These are phyloP conservation scores for Epichloe festucae DNA, from an alignment of 2,329 filamentous ascomycete species.

Conservation along the genomic window DNA sequence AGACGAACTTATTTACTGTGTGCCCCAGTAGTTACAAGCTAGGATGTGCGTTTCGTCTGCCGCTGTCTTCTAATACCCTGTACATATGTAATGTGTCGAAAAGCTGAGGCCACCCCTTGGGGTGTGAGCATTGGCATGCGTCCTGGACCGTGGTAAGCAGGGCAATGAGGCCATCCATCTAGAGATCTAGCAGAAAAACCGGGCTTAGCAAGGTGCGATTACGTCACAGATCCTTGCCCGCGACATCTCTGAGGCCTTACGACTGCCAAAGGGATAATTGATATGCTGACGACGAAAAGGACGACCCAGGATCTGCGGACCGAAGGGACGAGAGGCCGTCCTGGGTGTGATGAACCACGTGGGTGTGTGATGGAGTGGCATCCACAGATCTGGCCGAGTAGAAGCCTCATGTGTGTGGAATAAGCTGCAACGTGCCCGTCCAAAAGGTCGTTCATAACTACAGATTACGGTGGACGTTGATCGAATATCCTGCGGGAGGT, in stretches of 20 bases:
- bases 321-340: background rate
- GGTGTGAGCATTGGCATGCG: background rate
- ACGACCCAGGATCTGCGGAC: background rate
- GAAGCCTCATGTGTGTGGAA: background rate
- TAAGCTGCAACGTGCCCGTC: too few species aligned
- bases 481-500: too few species aligned
- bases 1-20: background rate
- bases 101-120: background rate
- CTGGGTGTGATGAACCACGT: background rate
- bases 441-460: too few species aligned
- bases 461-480: too few species aligned
- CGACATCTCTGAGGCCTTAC: too few species aligned
- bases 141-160: background rate
- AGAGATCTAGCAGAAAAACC: too few species aligned
- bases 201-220: too few species aligned
- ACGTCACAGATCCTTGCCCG: too few species aligned
- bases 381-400: background rate
- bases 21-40: background rate
- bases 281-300: too few species aligned
- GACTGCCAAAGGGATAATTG: too few species aligned
- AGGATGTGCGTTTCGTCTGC: background rate
- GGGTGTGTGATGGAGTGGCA: background rate
- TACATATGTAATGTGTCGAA: background rate
- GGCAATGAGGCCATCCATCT: background rate
- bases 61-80: background rate